Percentiles rank a stretch among this genome's conserved stretches.
Evolutionary conservation across 768 basidiomycete species (phyloP).

Genomic region (Terana coerulea): DNA sequence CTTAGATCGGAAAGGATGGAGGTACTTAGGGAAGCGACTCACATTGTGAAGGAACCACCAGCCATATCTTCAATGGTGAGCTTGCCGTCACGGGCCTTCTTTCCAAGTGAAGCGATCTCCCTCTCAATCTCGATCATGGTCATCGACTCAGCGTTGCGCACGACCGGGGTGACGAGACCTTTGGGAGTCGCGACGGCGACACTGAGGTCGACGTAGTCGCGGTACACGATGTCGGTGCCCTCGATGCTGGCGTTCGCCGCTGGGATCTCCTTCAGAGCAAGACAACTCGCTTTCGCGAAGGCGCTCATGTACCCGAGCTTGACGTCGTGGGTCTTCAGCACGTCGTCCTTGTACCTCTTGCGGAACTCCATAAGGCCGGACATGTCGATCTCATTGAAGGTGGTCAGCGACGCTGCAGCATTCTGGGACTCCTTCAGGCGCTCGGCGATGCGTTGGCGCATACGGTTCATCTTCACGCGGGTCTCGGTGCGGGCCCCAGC

Average conservation of each 20-base stretch:
- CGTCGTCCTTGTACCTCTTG: slow-evolving; percentile 86
- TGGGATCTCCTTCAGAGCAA: slow-evolving; percentile 90
- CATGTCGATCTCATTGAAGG: slow-evolving; percentile 99
- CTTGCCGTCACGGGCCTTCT: slow-evolving; percentile 94
- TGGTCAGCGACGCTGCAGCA: slow-evolving; percentile 92
- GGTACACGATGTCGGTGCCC: slow-evolving; percentile 78
- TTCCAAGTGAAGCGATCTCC: slow-evolving; percentile 86
- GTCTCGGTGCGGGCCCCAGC: slow-evolving; percentile 77
- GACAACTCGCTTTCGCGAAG: slow-evolving; percentile 80
- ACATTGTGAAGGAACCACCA: slow-evolving; percentile 99
- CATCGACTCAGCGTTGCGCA: slow-evolving; percentile 86
- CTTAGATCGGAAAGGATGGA: not conserved
- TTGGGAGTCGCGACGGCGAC: slow-evolving; percentile 98
- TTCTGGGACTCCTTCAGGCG: slow-evolving; percentile 98
- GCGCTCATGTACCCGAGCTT: slow-evolving; percentile 99
- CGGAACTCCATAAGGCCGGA: slow-evolving; percentile 92
- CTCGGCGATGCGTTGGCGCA: slow-evolving; percentile 96
- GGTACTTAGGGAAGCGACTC: slow-evolving; percentile 26
- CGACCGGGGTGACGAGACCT: slow-evolving; percentile 94
- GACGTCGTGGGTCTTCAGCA: slow-evolving; percentile 89
- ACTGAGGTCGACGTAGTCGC: slow-evolving; percentile 88
- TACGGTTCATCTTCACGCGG: slow-evolving; percentile 97
- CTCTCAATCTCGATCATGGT: slow-evolving; percentile 88
- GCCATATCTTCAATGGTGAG: slow-evolving; percentile 98
- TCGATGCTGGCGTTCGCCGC: slow-evolving; percentile 94